A percentile compares a stretch with the other conserved stretches of the same genome.
Evolutionary conservation across 202 grass and related monocot species (phyloP).

Genomic region (Saccharum hybrid): DNA sequence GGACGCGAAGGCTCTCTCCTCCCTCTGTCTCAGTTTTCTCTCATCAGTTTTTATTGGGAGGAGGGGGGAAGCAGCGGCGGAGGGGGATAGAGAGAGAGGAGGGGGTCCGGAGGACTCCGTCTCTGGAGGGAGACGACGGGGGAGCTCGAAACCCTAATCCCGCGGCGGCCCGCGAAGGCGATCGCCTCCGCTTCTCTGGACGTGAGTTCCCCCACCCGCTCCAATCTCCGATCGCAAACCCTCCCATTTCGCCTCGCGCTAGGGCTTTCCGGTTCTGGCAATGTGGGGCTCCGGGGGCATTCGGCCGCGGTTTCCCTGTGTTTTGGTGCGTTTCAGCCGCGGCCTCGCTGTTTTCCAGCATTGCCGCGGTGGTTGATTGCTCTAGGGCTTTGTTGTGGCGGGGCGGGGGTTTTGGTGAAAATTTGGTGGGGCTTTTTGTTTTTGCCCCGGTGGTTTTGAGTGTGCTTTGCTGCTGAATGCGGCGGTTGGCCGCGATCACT

Average conservation of each 20-base stretch:
- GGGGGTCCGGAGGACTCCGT: background rate
- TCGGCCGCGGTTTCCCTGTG: background rate
- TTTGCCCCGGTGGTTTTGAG: background rate
- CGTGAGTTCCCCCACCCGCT: constrained; percentile 42
- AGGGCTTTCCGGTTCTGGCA: constrained; percentile 48
- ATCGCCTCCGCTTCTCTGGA: constrained; percentile 10
- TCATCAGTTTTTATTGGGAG: constrained; percentile 25
- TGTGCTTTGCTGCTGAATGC: background rate
- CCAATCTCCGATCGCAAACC: constrained; percentile 39
- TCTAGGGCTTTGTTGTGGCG: constrained; percentile 36
- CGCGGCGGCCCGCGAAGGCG: background rate
- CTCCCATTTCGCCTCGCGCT: background rate
- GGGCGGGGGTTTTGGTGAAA: constrained; percentile 10
- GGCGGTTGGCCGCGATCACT: background rate
- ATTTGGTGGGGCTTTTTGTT: background rate
- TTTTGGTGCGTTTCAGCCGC: background rate
- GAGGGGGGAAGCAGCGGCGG: background rate
- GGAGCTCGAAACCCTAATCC: constrained; percentile 42
- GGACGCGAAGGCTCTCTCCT: constrained; percentile 21
- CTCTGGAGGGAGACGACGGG: background rate
- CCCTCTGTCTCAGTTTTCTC: background rate
- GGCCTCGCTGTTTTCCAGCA: background rate
- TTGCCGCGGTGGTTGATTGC: background rate
- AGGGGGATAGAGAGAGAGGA: background rate
- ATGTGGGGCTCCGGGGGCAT: constrained; percentile 24